A percentile compares a stretch with the other conserved stretches of the same genome.
Conservation (phyloP, 1,139 yeast genomes). For the Magnusiomyces tetraspermus region DNA sequence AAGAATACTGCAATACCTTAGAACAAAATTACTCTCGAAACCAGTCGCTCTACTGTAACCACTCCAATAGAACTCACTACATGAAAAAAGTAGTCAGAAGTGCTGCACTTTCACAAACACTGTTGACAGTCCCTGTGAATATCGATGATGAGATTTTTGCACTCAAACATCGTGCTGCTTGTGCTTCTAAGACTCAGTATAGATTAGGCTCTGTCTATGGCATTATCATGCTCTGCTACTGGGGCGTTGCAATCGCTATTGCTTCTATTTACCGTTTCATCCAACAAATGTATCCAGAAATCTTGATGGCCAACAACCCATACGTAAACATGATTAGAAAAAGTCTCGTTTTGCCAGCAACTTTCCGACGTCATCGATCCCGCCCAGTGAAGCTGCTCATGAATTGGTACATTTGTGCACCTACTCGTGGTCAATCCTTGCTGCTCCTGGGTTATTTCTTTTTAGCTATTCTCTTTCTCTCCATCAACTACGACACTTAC, state of each 20-base stretch:
- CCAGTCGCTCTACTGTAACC: background rate
- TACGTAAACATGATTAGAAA: conserved; percentile 22
- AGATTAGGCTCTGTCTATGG: conserved; percentile 26
- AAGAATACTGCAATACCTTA: background rate
- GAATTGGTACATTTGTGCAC: conserved; percentile 22
- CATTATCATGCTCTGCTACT: conserved; percentile 21
- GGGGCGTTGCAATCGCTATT: conserved; percentile 18
- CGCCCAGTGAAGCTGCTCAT: conserved; percentile 22
- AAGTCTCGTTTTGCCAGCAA: conserved; percentile 29
- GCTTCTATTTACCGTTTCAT: conserved; percentile 18
- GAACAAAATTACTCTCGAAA: background rate
- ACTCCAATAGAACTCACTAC: background rate
- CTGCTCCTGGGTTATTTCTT: conserved; percentile 24
- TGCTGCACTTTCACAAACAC: background rate
- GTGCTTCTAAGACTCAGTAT: conserved; percentile 22
- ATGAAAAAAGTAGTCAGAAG: background rate
- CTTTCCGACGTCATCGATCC: conserved; percentile 24
- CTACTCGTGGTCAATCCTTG: conserved; percentile 29
- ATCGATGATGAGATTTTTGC: conserved; percentile 1
- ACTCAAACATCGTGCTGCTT: conserved; percentile 8
- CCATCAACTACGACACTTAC: conserved; percentile 17
- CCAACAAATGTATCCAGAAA: conserved; percentile 17
- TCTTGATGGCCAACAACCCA: conserved; percentile 14
- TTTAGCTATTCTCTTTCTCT: conserved; percentile 23
- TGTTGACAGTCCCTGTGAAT: background rate